Conservation (phyloP, 345 rosid genomes). For the Aegle marmelos region DNA sequence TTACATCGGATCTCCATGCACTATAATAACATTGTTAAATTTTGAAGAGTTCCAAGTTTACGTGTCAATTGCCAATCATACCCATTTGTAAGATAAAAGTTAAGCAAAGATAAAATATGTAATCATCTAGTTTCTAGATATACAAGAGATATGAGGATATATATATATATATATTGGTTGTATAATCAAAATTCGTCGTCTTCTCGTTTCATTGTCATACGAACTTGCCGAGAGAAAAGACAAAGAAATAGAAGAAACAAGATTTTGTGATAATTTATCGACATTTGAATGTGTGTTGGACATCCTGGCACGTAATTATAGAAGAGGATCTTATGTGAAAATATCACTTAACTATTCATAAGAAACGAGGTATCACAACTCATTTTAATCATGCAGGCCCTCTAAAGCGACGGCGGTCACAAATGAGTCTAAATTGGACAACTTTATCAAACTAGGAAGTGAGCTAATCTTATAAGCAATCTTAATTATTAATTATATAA, state of each 20-base stretch:
- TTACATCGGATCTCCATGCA: neutral
- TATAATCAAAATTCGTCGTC: slow-evolving; percentile 24
- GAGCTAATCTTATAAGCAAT: slow-evolving; percentile 24
- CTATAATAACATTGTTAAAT: neutral
- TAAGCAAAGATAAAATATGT: neutral
- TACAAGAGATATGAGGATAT: slow-evolving; percentile 31
- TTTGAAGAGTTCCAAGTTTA: neutral
- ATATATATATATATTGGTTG: neutral
- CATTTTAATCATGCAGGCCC: slow-evolving; percentile 24
- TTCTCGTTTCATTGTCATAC: slow-evolving; percentile 25
- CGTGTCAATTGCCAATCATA: slow-evolving; percentile 2
- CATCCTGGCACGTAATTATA: slow-evolving; percentile 49
- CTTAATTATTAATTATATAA: neutral
- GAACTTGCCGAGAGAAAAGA: slow-evolving; percentile 35
- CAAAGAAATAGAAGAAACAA: slow-evolving; percentile 38
- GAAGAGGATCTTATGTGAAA: slow-evolving; percentile 27
- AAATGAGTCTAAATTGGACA: slow-evolving; percentile 14
- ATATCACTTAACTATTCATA: slow-evolving; percentile 11
- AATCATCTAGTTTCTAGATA: neutral
- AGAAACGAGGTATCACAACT: slow-evolving; percentile 26
- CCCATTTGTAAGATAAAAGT: neutral
- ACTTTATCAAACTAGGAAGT: slow-evolving; percentile 3
- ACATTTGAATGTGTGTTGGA: slow-evolving; percentile 20
- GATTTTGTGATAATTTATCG: slow-evolving; percentile 25
- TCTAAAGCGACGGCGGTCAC: neutral